These are phyloP conservation scores for Pseudogymnoascus sp. DNA, from an alignment of 2,329 filamentous ascomycete genomes.

Conservation along the genomic window DNA sequence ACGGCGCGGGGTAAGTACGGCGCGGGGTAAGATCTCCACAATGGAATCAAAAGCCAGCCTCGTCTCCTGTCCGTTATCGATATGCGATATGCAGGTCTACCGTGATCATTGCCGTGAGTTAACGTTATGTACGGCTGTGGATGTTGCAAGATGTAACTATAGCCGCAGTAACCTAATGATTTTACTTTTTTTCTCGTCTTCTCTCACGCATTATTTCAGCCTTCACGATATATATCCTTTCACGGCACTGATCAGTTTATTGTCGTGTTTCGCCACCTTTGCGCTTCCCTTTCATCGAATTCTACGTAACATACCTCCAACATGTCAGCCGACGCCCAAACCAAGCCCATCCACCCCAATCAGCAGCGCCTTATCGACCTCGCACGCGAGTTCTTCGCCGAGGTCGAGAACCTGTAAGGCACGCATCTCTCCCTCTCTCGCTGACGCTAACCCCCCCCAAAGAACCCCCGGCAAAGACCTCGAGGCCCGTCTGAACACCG, in stretches of 20 bases:
- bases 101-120: background rate
- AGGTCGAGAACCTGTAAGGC: constrained; percentile 29
- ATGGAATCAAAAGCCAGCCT: background rate
- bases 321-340: background rate
- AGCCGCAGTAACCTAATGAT: background rate
- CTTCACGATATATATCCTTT: background rate
- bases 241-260: background rate
- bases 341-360: constrained; percentile 7
- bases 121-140: background rate
- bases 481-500: constrained; percentile 37
- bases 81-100: background rate
- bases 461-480: constrained; percentile 42
- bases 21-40: background rate
- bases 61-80: background rate
- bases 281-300: background rate
- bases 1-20: background rate
- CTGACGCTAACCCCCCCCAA: background rate
- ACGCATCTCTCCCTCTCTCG: background rate
- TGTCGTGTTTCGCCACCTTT: background rate
- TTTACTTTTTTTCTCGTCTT: background rate
- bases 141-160: background rate
- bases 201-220: background rate
- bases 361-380: constrained; percentile 16
- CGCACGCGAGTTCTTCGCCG: constrained; percentile 25
- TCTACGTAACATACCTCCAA: background rate